Evolutionary conservation across 73 alveolate species (phyloP).

Genomic region (Paramecium octaurelia): DNA sequence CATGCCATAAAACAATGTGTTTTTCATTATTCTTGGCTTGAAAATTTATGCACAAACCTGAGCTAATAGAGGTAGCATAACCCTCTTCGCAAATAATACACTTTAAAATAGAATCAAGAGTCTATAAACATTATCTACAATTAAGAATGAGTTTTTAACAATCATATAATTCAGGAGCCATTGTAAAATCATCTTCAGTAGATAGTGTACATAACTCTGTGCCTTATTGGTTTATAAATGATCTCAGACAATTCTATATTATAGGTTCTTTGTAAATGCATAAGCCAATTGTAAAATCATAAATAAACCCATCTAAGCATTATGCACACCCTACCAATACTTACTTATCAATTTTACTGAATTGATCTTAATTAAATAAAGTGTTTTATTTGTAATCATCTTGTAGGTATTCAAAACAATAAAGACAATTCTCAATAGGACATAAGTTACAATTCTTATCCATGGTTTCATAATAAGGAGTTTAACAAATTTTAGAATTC

Average conservation of each 20-base stretch:
- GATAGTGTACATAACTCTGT: neutral
- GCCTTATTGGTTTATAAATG: neutral
- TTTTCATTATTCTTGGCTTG: no score
- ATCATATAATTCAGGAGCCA: neutral
- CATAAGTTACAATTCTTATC: neutral
- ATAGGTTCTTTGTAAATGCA: neutral
- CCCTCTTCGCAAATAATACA: neutral
- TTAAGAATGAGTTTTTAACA: neutral
- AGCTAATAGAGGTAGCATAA: neutral
- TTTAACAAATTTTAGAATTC: no score
- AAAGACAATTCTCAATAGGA: neutral
- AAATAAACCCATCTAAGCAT: neutral
- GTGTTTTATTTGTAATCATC: neutral
- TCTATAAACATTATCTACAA: neutral
- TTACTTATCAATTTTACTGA: neutral
- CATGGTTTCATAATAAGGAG: neutral
- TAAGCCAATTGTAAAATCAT: neutral
- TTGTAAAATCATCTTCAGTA: neutral
- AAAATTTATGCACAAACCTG: no score
- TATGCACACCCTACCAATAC: neutral
- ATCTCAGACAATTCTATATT: neutral
- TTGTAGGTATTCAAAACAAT: neutral
- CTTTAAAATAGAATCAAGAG: neutral
- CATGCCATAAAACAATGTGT: no score
- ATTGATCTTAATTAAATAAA: neutral